Conservation (phyloP, 352 stramenopile genomes). For the Pythium folliculosum region DNA sequence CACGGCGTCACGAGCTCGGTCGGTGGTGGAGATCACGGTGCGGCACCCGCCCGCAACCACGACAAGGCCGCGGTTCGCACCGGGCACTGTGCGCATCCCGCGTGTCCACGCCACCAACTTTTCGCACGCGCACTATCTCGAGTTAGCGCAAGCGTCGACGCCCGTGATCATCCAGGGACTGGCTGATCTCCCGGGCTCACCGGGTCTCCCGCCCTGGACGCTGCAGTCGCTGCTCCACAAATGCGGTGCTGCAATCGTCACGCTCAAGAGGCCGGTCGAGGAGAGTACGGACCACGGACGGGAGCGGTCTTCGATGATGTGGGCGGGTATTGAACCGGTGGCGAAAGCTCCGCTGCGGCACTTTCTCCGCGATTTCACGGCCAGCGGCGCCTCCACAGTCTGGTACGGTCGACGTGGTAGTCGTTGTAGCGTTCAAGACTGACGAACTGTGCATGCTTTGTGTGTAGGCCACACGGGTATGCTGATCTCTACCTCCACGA, state of each 20-base stretch:
- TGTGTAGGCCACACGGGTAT: conserved; percentile 21
- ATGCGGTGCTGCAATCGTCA: conserved; percentile 26
- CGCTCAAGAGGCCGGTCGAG: conserved; percentile 22
- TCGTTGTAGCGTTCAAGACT: background rate
- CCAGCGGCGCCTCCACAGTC: background rate
- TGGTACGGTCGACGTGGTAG: conserved; percentile 4
- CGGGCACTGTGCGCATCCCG: conserved; percentile 14
- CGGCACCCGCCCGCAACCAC: background rate
- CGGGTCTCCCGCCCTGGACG: conserved; percentile 35
- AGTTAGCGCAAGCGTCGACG: conserved; percentile 21
- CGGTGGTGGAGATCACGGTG: background rate
- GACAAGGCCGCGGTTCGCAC: conserved; percentile 7
- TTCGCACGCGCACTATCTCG: conserved; percentile 31
- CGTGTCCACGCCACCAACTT: conserved; percentile 17
- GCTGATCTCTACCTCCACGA: conserved; percentile 44
- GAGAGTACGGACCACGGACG: background rate
- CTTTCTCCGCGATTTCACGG: conserved; percentile 24
- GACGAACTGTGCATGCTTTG: too few species aligned
- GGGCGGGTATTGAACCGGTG: conserved; percentile 24
- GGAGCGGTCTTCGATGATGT: conserved; percentile 9
- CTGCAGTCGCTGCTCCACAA: conserved; percentile 6
- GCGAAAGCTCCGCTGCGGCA: conserved; percentile 11
- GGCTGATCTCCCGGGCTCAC: conserved; percentile 7
- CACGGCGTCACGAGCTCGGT: background rate
- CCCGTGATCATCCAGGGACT: conserved; percentile 41